Base-by-base conservation (phyloP, 1,284 basidiomycete species). In the Gomphus bonarii region DNA sequence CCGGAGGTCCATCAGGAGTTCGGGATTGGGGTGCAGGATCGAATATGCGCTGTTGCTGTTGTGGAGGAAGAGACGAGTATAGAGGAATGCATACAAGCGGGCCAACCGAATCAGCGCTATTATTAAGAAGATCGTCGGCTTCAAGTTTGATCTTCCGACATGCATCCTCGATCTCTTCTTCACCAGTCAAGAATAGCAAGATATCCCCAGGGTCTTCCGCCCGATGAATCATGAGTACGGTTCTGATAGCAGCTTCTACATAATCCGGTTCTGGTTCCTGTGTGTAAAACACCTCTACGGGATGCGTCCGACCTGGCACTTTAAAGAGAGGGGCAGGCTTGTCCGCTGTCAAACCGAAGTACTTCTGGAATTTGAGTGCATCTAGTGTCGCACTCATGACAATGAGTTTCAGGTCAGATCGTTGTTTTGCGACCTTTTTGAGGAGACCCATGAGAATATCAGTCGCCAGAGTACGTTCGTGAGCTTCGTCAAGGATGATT, bases 321-420 rank as follows among this genome's bases (percentile, higher is more conserved):
- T 95, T 94, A 75, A 99, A 91, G 12, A 98, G 73, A 0, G 95
- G 95, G 0, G 93, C 95, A 1, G 71, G 66, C 5, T 65, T 60
- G 11, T 69, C 66, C 8, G 67, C 65, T 18, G 71, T 73, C 60
- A 90, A 73, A 58, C 83, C 84, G 69, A 98, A 99, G 76, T 98
- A 99, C 65, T 85, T 91, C 69, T 95, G 92, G 73, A 99, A 99
- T 71, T 99, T 99, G 67, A 88, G 79, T 0, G 95, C 92, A 66
- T 99, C 95, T 35, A 99, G 84, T 1, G 97, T 99, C 36, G 97
- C 97, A 46, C 90, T 94, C 97, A 99, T 99, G 76, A 99, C 79
- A 60, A 99, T 94, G 66, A 99, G 87, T 74, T 98, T 99, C 63
- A 99, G 83, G 68, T 98, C 95, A 1, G 81, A 65, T 44, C 97